These are phyloP conservation scores for Leccinum ochraceum DNA, from an alignment of 768 basidiomycete species.

Conservation along the genomic window DNA sequence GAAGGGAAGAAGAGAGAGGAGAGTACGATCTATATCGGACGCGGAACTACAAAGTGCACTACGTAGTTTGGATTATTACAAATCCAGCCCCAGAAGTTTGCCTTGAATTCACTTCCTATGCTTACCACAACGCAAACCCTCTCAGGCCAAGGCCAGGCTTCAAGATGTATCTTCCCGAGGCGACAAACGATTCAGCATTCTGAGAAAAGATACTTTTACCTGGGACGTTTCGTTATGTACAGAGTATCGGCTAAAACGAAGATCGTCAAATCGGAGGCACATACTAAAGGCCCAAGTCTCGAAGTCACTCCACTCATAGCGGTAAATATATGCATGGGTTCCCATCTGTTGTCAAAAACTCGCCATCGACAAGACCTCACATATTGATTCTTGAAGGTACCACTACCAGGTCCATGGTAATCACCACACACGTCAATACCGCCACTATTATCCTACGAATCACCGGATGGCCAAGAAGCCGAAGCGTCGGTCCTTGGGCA, in stretches of 20 bases:
- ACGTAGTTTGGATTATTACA: not conserved
- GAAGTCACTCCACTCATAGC: not conserved
- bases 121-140: not conserved
- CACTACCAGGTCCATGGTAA: not conserved
- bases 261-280: not conserved
- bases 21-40: not conserved
- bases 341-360: not conserved
- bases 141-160: not conserved
- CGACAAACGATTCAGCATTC: not conserved
- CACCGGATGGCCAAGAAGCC: not conserved
- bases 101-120: no score
- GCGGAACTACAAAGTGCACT: not conserved
- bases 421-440: not conserved
- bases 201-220: not conserved
- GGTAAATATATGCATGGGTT: not conserved
- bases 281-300: not conserved
- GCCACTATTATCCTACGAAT: not conserved
- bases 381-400: not conserved
- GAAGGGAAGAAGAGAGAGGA: not conserved
- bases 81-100: conserved; percentile 4
- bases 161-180: not conserved
- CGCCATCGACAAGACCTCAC: not conserved
- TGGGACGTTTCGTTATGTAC: not conserved
- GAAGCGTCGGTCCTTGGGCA: not conserved
- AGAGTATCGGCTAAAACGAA: not conserved